Percentiles rank a stretch among this genome's conserved stretches.
Evolutionary conservation across 139 green algal species (phyloP).

Genomic region (Chlorella sp.): DNA sequence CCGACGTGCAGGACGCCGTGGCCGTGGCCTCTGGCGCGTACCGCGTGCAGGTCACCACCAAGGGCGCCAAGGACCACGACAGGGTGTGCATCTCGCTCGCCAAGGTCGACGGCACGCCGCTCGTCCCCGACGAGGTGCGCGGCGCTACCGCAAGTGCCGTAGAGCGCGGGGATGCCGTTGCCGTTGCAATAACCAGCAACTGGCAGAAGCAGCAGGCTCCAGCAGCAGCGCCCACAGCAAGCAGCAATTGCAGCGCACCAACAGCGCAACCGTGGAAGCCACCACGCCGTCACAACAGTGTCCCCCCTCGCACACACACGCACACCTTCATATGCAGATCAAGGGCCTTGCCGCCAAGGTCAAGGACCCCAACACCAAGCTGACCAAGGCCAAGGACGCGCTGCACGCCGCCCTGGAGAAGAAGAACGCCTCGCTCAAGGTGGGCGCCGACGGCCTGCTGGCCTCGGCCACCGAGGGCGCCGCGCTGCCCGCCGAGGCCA

Average conservation of each 20-base stretch:
- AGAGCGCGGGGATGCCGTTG: background rate
- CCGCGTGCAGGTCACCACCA: background rate
- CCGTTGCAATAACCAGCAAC: background rate
- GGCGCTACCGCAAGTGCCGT: background rate
- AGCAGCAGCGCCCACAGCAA: too few species aligned
- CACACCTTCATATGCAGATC: background rate
- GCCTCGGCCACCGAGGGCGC: background rate
- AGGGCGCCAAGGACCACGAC: constrained; percentile 9
- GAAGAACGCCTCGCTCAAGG: background rate
- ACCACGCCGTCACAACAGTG: background rate
- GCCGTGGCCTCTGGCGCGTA: constrained; percentile 4
- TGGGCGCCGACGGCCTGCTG: background rate
- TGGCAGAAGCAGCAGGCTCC: too few species aligned
- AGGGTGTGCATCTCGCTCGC: background rate
- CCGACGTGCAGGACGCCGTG: constrained; percentile 9
- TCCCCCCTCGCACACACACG: too few species aligned
- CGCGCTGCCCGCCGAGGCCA: background rate
- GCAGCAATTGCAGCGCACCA: background rate
- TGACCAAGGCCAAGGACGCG: constrained; percentile 4
- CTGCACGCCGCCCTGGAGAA: constrained; percentile 2
- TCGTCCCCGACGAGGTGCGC: constrained; percentile 4
- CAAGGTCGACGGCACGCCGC: constrained; percentile 1
- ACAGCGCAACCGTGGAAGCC: background rate
- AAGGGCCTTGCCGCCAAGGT: constrained; percentile 1
- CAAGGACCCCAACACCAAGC: constrained; percentile 5